Conservation (phyloP, 495 filamentous ascomycete genomes). For the Ramalina intermedia region DNA sequence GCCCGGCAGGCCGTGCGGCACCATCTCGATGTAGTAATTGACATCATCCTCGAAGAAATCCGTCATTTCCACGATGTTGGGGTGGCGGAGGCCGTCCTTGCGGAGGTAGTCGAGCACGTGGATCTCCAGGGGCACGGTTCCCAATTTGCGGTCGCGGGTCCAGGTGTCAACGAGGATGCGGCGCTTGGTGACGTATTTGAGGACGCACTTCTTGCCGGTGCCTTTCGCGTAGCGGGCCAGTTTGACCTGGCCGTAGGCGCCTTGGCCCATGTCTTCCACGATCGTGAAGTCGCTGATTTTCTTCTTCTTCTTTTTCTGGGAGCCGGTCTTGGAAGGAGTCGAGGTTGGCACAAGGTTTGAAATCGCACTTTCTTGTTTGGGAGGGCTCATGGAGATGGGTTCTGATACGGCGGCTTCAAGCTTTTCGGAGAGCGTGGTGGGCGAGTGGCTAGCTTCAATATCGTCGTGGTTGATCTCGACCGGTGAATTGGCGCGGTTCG, state of each 20-base stretch:
- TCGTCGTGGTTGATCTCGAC: conserved; percentile 19
- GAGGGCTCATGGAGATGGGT: conserved; percentile 33
- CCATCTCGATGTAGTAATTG: conserved; percentile 99
- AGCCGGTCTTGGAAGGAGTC: conserved; percentile 14
- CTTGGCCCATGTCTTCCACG: conserved; percentile 96
- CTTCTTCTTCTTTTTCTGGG: conserved; percentile 45
- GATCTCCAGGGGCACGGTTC: conserved; percentile 96
- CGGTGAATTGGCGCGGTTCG: conserved; percentile 30
- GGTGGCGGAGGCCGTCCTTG: conserved; percentile 71
- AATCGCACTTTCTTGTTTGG: conserved; percentile 23
- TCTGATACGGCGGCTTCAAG: conserved; percentile 54
- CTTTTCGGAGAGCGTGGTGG: conserved; percentile 57
- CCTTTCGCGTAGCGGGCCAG: conserved; percentile 76
- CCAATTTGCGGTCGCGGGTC: conserved; percentile 85
- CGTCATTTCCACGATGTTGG: conserved; percentile 96
- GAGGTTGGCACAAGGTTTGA: conserved; percentile 23
- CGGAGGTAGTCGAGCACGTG: conserved; percentile 92
- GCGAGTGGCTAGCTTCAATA: conserved; percentile 32
- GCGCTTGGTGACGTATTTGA: conserved; percentile 96
- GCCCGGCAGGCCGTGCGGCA: conserved; percentile 85
- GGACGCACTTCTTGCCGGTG: conserved; percentile 64
- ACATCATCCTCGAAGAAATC: conserved; percentile 97
- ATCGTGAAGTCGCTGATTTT: conserved; percentile 82
- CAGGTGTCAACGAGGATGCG: conserved; percentile 97
- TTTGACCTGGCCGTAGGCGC: conserved; percentile 96